Base-by-base conservation (phyloP, 2,329 filamentous ascomycete genomes). In the Exophiala phaeomuriformis region DNA sequence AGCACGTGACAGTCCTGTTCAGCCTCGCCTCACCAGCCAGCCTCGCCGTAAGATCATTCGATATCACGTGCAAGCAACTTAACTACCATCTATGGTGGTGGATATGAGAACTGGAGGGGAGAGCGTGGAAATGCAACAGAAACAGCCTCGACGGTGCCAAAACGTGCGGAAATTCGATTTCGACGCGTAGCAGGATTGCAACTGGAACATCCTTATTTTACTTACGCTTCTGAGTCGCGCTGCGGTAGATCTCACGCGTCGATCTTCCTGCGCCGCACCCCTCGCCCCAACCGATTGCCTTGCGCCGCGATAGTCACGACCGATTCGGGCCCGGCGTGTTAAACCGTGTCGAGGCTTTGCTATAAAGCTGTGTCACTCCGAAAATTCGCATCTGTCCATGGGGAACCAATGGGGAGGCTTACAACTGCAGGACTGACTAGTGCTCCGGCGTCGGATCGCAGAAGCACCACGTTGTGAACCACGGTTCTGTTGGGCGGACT, bases 231-330 rank as follows among this genome's bases (percentile, higher is more conserved):
- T n/a, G 27, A 45, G 43, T 39, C 45, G n/a, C 53, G 48, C 53
- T 47, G 54, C 35, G 41, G 40, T 10, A n/a, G 33, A 30, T 44
- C 35, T 54, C 29, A 59, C 57, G 57, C 57, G 57, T 59, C 52
- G 54, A 59, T 42, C 44, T 33, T 42, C n/a, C 43, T 19, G 19
- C 19, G 19, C 32, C 48, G 33, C 33, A 36, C 48, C 33, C 41
- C 37, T 45, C 50, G 37, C 47, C 52, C 47, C 29, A 19, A 29
- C 48, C 28, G 30, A 35, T n/a, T 39, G 29, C 29, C 8, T 49
- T 51, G 37, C 48, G 52, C 41, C 43, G 32, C 33, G 31, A 40
- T 3, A 41, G 1, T 19, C 19, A 19, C 19, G 19, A 19, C 19
- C 19, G 19, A 19, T 19, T 19, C 19, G 19, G 19, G 19, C 19